Evolutionary conservation across 108 stramenopile genomes (phyloP), one percentile per base, ranked within the genome.

Genomic region (Nitzschia sp.): DNA sequence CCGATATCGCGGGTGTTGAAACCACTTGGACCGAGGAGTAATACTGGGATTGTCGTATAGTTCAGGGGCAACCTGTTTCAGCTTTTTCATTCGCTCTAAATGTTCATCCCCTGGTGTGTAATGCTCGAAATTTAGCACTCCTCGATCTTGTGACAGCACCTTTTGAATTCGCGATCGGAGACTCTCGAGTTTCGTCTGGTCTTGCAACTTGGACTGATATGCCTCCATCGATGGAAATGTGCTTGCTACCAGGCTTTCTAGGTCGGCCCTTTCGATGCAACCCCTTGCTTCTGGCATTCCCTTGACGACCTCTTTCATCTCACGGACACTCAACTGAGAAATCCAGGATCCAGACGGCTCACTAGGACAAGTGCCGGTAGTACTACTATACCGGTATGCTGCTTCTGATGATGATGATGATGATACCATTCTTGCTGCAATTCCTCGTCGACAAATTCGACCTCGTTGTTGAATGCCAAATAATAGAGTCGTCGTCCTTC

Each of bases 11-110:
- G 29, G 28, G 28, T 57, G 56, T 9, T 16, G 3, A 16, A 57
- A 52, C 50, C 50, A 52, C n/a, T 52, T 5, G 50, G 50, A 23
- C 23, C 50, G 50, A 15, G n/a, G 50, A 17, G 56, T 57, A 11
- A 28, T 57, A 17, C 4, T 17, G 25, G 56, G 56, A 57, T 57
- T 57, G 29, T 25, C 56, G 16, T 28, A 57, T 30, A 57, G 3
- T 57, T 57, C 56, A 8, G 56, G 56, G 3, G 27, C 27, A 16
- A 29, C 3, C 28, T 57, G 23, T 3, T 22, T 27, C 6, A 23
- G 22, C n/a, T 52, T 52, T 6, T 52, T 41, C 38, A 41, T 41
- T 41, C 38, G 38, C 13, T 41, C 38, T 13, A 9, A 13, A 13
- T 41, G 38, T 13, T 41, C 38, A 9, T 13, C 13, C 13, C 38